Conservation (phyloP, 345 rosid species). For the Brassica incana region DNA sequence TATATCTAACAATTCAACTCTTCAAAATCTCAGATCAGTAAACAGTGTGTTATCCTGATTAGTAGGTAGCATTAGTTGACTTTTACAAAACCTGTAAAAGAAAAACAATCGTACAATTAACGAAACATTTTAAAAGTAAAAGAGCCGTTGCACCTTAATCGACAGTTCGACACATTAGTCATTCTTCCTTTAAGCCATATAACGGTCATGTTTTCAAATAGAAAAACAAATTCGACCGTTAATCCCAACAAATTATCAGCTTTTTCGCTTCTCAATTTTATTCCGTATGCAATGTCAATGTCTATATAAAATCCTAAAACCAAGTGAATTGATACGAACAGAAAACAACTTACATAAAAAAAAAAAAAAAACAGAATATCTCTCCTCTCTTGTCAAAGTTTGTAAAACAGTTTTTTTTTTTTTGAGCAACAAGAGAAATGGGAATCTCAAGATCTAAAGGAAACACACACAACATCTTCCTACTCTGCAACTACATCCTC, state of each 20-base stretch:
- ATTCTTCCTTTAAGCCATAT: neutral
- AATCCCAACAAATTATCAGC: conserved; percentile 21
- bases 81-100: neutral
- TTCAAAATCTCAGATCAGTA: neutral
- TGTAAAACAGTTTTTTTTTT: neutral
- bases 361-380: conserved; percentile 25
- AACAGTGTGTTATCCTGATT: neutral
- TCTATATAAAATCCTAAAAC: conserved; percentile 16
- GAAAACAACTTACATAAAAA: neutral
- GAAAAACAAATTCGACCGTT: conserved; percentile 30
- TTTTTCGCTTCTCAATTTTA: neutral
- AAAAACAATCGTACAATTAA: neutral
- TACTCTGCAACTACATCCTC: conserved; percentile 81
- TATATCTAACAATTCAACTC: neutral
- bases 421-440: conserved; percentile 29
- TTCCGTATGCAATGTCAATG: neutral
- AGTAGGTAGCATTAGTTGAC: neutral
- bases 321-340: neutral
- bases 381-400: conserved; percentile 2
- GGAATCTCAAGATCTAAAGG: conserved; percentile 48
- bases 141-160: conserved; percentile 17
- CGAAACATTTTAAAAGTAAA: neutral
- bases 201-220: conserved; percentile 30
- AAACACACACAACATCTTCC: conserved; percentile 71
- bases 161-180: neutral